Evolutionary conservation across 805 yeast genomes (phyloP), one percentile per base, ranked within the genome.

Genomic region (Blastobotrys terrestris): DNA sequence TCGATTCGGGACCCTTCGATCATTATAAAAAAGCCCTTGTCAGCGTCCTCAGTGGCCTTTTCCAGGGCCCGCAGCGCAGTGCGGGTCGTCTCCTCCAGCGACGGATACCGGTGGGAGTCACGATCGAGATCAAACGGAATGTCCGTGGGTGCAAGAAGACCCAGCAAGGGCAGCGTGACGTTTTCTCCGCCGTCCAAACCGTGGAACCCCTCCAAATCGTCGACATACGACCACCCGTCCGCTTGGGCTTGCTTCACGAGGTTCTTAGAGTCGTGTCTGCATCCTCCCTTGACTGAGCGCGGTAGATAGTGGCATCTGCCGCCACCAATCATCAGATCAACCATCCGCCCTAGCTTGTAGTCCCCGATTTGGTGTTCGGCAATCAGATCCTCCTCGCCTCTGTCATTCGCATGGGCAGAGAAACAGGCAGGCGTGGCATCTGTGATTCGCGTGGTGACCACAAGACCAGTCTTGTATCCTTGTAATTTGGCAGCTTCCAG

Each of bases 371-470:
- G 94, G 56, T 91, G 97, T 62, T 80, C 80, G 2, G 97, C 97
- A 65, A 91, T 89, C 68, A 82, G 74, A 64, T 86, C 91, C 67
- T 90, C 95, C 71, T 85, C 87, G 60, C 72, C 76, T 64, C 98
- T 77, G 64, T 73, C 77, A 58, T 83, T 83, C 13, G 77, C 94
- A 66, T 91, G 98, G 2, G 95, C 62, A 42, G 88, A 81, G 66
- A 89, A 91, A 0, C 91, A 82, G 11, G 96, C 97, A 0, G 97
- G 97, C 0, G 97, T 91, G 14, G 97, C 97, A 66, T 91, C 97
- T 6, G 97, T 88, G 58, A 91, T 79, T 57, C 95, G 78, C 0
- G 97, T 90, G 22, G 96, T 91, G 26, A 90, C 97, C 21, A 91
- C 97, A 48, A 91, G 72, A 0, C 97, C 98, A 0, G 97, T 91